Base-by-base conservation (phyloP, 2,329 filamentous ascomycete genomes). In the Drechslera avenae region DNA sequence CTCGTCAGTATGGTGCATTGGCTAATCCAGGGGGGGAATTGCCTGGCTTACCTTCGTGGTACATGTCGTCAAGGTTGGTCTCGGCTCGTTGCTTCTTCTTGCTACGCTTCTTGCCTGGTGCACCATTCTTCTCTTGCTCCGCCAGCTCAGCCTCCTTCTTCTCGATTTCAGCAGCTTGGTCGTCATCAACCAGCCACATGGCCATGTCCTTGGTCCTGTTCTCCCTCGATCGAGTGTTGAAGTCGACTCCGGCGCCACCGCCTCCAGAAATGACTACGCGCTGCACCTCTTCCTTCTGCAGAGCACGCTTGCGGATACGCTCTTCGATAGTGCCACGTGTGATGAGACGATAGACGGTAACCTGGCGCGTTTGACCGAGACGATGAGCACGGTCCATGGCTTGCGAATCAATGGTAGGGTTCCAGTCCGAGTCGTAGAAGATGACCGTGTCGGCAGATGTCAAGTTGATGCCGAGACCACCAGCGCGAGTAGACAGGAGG, bases 371-470 rank as follows among this genome's bases (percentile, higher is more conserved):
- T 75, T 99, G 93, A 41, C 94, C 94, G 30, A 99, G 84, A 83
- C 94, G 90, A 84, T 99, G 94, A 10, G 94, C 94, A 74, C 94
- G 89, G 75, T 99, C 94, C 94, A 97, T 97, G 75, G 94, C 94
- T 74, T 99, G 94, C 45, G 90, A 96, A 73, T 99, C 94, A 68
- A 97, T 97, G 3, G 94, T 97, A 0, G 94, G 94, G 73, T 99
- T 99, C 94, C 94, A 99, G 74, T 99, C 94, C 9, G 91, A 96
- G 73, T 99, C 94, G 81, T 99, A 99, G 79, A 99, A 99, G 75
- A 99, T 97, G 76, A 99, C 94, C 0, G 94, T 99, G 73, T 99
- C 94, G 16, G 94, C 94, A 44, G 90, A 88, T 5, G 94, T 97
- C 62, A 99, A 79, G 70, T 99, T 99, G 81, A 99, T 99, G 78